Evolutionary conservation across 2,329 filamentous ascomycete genomes (phyloP).

Genomic region (Byssochlamys sp.): DNA sequence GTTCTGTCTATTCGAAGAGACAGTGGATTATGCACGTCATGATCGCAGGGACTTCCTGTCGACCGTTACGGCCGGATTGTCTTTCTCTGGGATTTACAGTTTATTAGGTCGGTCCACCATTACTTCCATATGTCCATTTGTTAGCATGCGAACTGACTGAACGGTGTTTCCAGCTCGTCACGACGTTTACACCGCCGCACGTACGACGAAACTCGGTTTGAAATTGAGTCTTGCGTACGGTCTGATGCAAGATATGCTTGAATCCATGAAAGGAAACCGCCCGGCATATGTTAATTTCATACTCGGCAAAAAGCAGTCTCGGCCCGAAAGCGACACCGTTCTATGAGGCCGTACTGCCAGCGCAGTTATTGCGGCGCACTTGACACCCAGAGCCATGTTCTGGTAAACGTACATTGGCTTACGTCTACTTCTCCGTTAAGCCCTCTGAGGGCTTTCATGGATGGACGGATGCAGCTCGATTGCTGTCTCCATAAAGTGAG

Average conservation of each 20-base stretch:
- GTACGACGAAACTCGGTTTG: conserved; percentile 71
- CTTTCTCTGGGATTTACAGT: conserved; percentile 78
- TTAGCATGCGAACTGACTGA: conserved; percentile 2
- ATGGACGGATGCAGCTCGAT: background rate
- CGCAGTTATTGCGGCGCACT: background rate
- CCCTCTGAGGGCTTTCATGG: background rate
- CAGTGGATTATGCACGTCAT: conserved; percentile 58
- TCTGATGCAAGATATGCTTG: conserved; percentile 65
- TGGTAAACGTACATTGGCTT: background rate
- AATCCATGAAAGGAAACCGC: conserved; percentile 58
- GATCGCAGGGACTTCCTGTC: conserved; percentile 64
- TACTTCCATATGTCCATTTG: conserved; percentile 1
- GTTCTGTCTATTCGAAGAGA: conserved; percentile 75
- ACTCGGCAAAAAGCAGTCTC: conserved; percentile 35
- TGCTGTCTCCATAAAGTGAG: background rate
- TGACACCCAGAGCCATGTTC: background rate
- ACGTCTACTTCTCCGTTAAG: background rate
- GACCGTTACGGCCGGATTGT: conserved; percentile 71
- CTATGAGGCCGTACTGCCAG: conserved; percentile 4
- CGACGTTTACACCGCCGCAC: conserved; percentile 63
- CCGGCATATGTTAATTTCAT: conserved; percentile 66
- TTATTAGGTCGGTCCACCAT: conserved; percentile 58
- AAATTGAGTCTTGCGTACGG: conserved; percentile 72
- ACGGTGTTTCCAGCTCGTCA: conserved; percentile 55
- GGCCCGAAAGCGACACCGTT: conserved; percentile 8